Evolutionary conservation across 768 basidiomycete species (phyloP), one percentile per base, ranked within the genome.

Genomic region (Lentinula aciculospora): DNA sequence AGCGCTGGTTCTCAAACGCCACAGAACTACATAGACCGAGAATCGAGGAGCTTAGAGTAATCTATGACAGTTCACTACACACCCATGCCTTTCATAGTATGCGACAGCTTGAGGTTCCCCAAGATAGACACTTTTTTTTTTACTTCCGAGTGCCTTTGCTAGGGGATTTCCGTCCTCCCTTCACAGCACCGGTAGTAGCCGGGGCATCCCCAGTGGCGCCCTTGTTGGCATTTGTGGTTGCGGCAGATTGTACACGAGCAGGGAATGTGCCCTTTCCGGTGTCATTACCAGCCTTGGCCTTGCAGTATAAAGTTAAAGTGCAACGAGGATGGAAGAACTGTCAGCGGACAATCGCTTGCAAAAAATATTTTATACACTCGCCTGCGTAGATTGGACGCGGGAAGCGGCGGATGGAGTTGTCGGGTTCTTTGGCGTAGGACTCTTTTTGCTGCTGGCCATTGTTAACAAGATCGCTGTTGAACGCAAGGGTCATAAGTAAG

Each of bases 351-450:
- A 25, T 12, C 17, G 10, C 10, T 13, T 13, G 53, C 15, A 25
- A 8, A 34, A 31, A n/a, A 8, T 28, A 3, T 27, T 23, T 8
- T 10, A 3, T 12, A 4, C 15, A 46, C 40, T 56, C 40, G 48
- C 56, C 32, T 57, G 56, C 25, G 56, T 48, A 9, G 56, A 48
- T 34, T 57, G 56, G 45, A 57, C n/a, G 10, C 56, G 56, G 32
- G 56, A 47, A 23, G 56, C 56, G 19, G 42, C 44, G 19, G 56
- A 15, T 4, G 27, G 44, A 17, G 44, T 57, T 15, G 29, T 48
- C n/a, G 56, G 56, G 56, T 9, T 57, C 42, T 56, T 54, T 9
- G 51, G 34, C 3, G 34, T 53, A 25, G 51, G 31, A 15, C 29
- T 53, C 25, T 56, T 56, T 29, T 56, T 56, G 42, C 2, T 54